Base-by-base conservation (phyloP, 768 basidiomycete genomes). In the Xerocomus spinulosus region DNA sequence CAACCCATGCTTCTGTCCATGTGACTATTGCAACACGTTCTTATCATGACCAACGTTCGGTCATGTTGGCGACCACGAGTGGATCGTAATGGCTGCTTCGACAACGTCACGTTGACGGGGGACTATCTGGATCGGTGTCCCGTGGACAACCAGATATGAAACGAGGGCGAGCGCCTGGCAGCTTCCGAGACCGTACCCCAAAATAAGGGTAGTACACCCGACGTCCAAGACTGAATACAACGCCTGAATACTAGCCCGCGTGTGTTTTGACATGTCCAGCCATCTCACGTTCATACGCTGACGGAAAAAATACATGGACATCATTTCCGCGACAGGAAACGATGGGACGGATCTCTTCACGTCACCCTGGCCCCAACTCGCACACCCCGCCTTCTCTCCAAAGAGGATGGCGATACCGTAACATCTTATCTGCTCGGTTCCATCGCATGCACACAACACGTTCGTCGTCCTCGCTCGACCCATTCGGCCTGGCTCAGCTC, bases 1-100 rank as follows among this genome's bases (percentile, higher is more conserved):
- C 62, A 45, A 48, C 44, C 37, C 55, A 64, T 67, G 47, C 45
- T 52, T 46, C 37, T 44, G 53, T 50, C 51, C 47, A 46, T 44
- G 44, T 56, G 14, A 48, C 6, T 12, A 44, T 49, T 20, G 13
- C 33, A 26, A 37, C 43, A 49, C 34, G 36, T 48, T 50, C 36
- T 42, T 45, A 40, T 44, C 52, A n/a, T 49, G 6, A 24, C 30
- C 36, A 38, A 9, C 14, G 35, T 8, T 37, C n/a, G 9, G 30
- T 18, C 5, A 20, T 20, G 24, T 42, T 36, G 34, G 29, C 20
- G 21, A 37, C 21, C 28, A 20, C 30, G 36, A 23, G 29, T 29
- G 32, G 18, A 13, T 34, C 29, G 26, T 43, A 43, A 48, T 21
- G 30, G 21, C 20, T 30, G 25, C 48, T 46, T 55, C 39, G 44